Conservation (phyloP, 1,139 yeast species). For the Blastobotrys indianensis region DNA sequence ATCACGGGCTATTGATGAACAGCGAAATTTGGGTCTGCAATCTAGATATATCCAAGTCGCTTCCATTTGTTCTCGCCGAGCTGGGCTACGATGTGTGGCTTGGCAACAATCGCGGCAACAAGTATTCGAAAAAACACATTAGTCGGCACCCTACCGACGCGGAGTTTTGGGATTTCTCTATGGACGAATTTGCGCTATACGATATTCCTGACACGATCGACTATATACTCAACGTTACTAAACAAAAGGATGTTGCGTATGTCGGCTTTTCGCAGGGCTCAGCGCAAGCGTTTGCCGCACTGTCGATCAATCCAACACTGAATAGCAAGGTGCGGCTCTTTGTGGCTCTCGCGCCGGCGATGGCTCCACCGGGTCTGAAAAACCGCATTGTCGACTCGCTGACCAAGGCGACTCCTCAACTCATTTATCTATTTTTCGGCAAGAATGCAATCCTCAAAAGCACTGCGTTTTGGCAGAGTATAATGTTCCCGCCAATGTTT, state of each 20-base stretch:
- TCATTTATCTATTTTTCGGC: slow-evolving; percentile 72
- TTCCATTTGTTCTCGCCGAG: slow-evolving; percentile 74
- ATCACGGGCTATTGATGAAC: slow-evolving; percentile 88
- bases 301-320: slow-evolving; percentile 63
- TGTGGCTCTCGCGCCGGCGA: slow-evolving; percentile 87
- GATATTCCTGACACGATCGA: slow-evolving; percentile 75
- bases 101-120: slow-evolving; percentile 87
- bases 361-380: slow-evolving; percentile 82
- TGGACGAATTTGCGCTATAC: slow-evolving; percentile 78
- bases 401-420: slow-evolving; percentile 70
- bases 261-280: slow-evolving; percentile 91
- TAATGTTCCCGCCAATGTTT: slow-evolving; percentile 79
- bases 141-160: slow-evolving; percentile 39
- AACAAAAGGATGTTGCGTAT: slow-evolving; percentile 46
- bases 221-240: slow-evolving; percentile 50
- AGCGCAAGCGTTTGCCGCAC: slow-evolving; percentile 82
- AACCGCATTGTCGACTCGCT: slow-evolving; percentile 71
- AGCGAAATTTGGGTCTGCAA: slow-evolving; percentile 81
- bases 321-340: slow-evolving; percentile 64
- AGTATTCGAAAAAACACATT: slow-evolving; percentile 60
- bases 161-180: slow-evolving; percentile 75
- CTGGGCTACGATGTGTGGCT: slow-evolving; percentile 89
- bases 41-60: slow-evolving; percentile 50
- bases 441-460: slow-evolving; percentile 66
- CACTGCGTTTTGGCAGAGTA: slow-evolving; percentile 74